Percentiles rank a stretch among this genome's conserved stretches.
These are phyloP conservation scores for Mycosphaerella sp. DNA, from an alignment of 2,329 filamentous ascomycete genomes.

Conservation along the genomic window DNA sequence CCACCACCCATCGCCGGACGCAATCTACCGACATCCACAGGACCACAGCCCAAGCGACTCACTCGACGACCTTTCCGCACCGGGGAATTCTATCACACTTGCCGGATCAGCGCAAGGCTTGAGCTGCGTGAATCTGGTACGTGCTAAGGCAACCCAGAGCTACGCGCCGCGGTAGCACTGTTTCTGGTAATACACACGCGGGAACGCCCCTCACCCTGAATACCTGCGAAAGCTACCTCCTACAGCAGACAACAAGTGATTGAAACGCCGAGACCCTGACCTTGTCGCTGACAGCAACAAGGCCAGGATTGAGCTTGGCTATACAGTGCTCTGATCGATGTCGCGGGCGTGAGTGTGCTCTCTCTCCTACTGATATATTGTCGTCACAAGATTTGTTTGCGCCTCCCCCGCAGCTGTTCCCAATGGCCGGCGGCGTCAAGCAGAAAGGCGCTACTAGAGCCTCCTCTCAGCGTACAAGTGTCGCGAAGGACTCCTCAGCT, in stretches of 20 bases:
- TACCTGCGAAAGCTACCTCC: conserved; percentile 3
- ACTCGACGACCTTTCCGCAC: conserved; percentile 1
- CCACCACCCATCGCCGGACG: neutral
- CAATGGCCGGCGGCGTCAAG: conserved; percentile 21
- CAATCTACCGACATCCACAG: neutral
- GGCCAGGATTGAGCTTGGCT: conserved; percentile 19
- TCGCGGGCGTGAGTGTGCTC: conserved; percentile 19
- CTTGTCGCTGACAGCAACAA: conserved; percentile 21
- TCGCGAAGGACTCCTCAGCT: conserved; percentile 16
- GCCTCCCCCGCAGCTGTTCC: conserved; percentile 1
- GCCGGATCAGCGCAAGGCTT: conserved; percentile 3
- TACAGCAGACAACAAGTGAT: conserved; percentile 3
- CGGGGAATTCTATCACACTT: conserved; percentile 9
- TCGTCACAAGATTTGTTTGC: conserved; percentile 1
- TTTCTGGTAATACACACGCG: conserved; percentile 12
- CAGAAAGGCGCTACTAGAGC: conserved; percentile 16
- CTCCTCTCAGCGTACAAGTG: conserved; percentile 14
- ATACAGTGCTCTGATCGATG: conserved; percentile 22
- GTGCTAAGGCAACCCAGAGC: conserved; percentile 5
- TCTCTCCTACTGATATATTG: neutral
- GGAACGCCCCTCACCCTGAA: conserved; percentile 16
- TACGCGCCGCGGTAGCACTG: conserved; percentile 11
- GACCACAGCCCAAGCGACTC: conserved; percentile 1
- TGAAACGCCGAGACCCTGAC: conserved; percentile 17
- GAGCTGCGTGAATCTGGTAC: conserved; percentile 10